Conservation (phyloP, 164 flowering plant genomes). For the Vitis amurensis region DNA sequence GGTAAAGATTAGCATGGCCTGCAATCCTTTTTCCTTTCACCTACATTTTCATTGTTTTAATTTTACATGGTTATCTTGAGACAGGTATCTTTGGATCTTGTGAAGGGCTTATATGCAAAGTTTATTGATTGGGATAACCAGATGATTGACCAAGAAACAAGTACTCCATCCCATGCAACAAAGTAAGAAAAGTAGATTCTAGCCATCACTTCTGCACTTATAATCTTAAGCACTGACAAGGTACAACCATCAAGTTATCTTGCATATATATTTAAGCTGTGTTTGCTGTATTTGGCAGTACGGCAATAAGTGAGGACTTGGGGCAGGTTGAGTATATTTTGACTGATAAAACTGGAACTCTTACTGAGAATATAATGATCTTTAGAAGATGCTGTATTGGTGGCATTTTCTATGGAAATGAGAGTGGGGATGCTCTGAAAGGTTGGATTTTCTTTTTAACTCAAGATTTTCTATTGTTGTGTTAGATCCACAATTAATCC, state of each 20-base stretch:
- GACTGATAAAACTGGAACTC: slow-evolving; percentile 98
- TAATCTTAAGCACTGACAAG: too few relatives aligned
- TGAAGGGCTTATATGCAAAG: slow-evolving; percentile 94
- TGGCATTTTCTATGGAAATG: slow-evolving; percentile 85
- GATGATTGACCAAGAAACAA: slow-evolving; percentile 85
- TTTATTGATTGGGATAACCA: slow-evolving; percentile 96
- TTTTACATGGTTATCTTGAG: slow-evolving; percentile 15
- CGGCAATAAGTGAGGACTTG: slow-evolving; percentile 98
- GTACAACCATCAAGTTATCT: slow-evolving; percentile 4
- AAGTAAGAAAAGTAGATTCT: slow-evolving; percentile 56
- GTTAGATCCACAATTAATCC: too few relatives aligned
- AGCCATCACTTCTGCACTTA: not conserved
- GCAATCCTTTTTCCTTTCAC: not conserved
- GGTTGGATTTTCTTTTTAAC: slow-evolving; percentile 43
- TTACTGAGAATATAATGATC: slow-evolving; percentile 94
- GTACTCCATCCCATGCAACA: slow-evolving; percentile 79
- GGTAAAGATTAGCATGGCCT: slow-evolving; percentile 37
- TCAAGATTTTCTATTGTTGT: too few relatives aligned
- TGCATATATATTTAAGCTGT: slow-evolving; percentile 18
- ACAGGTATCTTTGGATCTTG: slow-evolving; percentile 95
- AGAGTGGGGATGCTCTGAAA: slow-evolving; percentile 87
- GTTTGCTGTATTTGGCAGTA: slow-evolving; percentile 67
- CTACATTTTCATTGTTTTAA: not conserved
- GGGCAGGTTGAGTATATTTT: slow-evolving; percentile 99
- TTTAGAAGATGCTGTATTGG: slow-evolving; percentile 88